A percentile compares a stretch with the other conserved stretches of the same genome.
phyloP scores from a whole-genome alignment of 2,329 filamentous ascomycete genomes.

The Hypoxylon sp. region DNA sequence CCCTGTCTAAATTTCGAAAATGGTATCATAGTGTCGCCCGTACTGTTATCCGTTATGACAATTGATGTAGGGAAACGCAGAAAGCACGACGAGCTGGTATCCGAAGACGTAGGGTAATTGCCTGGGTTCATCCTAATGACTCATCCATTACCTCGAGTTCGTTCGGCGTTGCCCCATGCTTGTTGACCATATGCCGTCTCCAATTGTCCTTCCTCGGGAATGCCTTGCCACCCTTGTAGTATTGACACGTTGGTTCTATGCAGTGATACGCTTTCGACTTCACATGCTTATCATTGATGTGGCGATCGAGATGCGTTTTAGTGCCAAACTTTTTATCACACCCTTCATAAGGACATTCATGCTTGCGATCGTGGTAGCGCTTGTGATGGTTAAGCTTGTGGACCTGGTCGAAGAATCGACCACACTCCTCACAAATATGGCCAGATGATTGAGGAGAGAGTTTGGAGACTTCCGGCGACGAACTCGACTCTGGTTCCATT shows the following conservation, averaged over 20 bases:
- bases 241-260: constrained; percentile 66
- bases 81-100: neutral
- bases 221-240: constrained; percentile 70
- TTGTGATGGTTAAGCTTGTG: constrained; percentile 74
- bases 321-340: constrained; percentile 72
- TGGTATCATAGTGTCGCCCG: neutral
- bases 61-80: neutral
- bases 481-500: constrained; percentile 45
- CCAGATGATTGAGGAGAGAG: constrained; percentile 43
- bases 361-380: constrained; percentile 70
- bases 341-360: constrained; percentile 58
- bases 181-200: constrained; percentile 73
- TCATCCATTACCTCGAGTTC: constrained; percentile 49
- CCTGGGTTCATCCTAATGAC: constrained; percentile 38
- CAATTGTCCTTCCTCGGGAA: constrained; percentile 74
- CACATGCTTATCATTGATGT: constrained; percentile 72
- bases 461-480: constrained; percentile 48
- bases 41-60: neutral
- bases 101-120: neutral
- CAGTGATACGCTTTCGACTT: constrained; percentile 73
- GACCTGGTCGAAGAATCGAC: constrained; percentile 66
- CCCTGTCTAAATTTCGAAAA: neutral
- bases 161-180: constrained; percentile 57
- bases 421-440: constrained; percentile 58
- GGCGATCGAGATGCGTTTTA: constrained; percentile 72